A percentile compares a stretch with the other conserved stretches of the same genome.
Evolutionary conservation across 2,329 filamentous ascomycete species (phyloP).

Genomic region (Canariomyces notabilis): DNA sequence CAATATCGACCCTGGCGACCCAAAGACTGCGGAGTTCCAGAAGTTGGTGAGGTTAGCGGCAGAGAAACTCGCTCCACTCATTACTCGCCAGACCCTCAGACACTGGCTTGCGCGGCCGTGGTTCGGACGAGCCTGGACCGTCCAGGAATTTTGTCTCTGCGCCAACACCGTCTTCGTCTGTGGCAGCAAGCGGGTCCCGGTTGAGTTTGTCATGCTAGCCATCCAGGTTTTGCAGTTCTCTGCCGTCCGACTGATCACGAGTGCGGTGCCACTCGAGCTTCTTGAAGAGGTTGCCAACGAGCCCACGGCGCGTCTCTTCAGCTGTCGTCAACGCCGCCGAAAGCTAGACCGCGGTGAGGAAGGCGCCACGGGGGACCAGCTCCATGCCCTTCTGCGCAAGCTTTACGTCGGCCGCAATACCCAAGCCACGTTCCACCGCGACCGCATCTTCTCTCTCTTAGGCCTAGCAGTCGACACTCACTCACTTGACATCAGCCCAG

Average conservation of each 20-base stretch:
- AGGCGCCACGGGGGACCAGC: conserved; percentile 1
- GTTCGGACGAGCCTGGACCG: conserved; percentile 14
- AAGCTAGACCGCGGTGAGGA: not conserved
- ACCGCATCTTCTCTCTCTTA: conserved; percentile 13
- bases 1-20: not conserved
- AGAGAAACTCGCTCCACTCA: not conserved
- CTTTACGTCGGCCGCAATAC: conserved; percentile 9
- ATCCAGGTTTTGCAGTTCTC: conserved; percentile 1
- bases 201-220: conserved; percentile 5
- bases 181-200: conserved; percentile 6
- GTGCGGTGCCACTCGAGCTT: not conserved
- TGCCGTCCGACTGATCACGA: not conserved
- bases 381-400: conserved; percentile 10
- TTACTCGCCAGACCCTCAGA: not conserved
- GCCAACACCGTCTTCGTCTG: conserved; percentile 15
- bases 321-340: conserved; percentile 1
- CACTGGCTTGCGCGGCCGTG: conserved; percentile 6
- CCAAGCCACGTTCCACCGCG: conserved; percentile 2
- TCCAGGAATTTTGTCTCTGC: conserved; percentile 18
- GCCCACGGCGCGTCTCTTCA: conserved; percentile 6
- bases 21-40: not conserved
- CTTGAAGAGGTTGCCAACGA: not conserved
- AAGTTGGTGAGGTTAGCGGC: not conserved
- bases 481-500: conserved; percentile 3
- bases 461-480: conserved; percentile 12